Base-by-base conservation (phyloP, 2,329 filamentous ascomycete genomes). In the Rhytidhysteron rufulum region DNA sequence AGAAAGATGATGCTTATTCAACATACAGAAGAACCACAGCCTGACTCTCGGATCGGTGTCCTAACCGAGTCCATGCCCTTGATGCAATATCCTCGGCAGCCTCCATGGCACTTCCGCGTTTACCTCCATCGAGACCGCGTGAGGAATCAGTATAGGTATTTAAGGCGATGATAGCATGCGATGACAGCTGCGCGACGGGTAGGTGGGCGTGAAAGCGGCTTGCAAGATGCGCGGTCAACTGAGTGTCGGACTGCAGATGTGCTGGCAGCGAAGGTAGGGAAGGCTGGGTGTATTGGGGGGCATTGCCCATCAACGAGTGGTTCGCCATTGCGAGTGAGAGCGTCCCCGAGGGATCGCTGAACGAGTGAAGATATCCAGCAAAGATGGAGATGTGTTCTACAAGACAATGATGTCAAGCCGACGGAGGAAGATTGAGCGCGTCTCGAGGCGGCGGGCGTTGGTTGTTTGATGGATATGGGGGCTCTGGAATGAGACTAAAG, bases 61-160 rank as follows among this genome's bases (percentile, higher is more conserved):
- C 91, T 17, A 98, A 73, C 51, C 93, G 80, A 50, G 88, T 79
- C 72, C 85, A 96, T 40, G 91, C 88, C 48, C 89, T 79, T 48
- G 86, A 82, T 17, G 93, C 93, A 60, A 98, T 77, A 56, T 96
- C 90, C 67, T 97, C 91, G 24, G 88, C 89, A 60, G 89, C 90
- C 42, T 85, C 89, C 78, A 90, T 88, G 48, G 89, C 88, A 70
- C 88, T 95, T 25, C 90, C 91, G 54, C 94, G 88, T 59, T 89
- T 93, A 43, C 81, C 83, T 51, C 91, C 91, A 86, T 96, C 88
- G 4, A 86, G 81, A 17, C 90, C 91, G 60, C 89, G 90, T 40
- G 85, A 78, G 1, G 91, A 91, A 9, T 88, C 87, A 9, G 88
- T 91, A 65, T 95, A 97, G 16, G 90, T 98, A 72, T 98, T 98